These are phyloP conservation scores for Tylopilus sp. DNA, from an alignment of 768 basidiomycete species.

Conservation along the genomic window DNA sequence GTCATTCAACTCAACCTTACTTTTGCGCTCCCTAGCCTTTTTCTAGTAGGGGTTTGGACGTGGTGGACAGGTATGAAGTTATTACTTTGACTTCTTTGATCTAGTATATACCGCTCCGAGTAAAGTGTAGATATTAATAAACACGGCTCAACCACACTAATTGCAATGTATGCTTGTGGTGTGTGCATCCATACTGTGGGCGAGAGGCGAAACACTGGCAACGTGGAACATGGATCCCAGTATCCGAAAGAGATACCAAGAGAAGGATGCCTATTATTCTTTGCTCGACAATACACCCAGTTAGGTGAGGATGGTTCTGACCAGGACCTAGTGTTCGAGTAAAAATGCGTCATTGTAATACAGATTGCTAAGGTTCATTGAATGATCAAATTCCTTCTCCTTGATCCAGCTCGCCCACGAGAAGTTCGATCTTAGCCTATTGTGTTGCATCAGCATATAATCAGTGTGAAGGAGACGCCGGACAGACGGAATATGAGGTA, in stretches of 20 bases:
- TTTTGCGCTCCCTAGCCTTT: conserved; percentile 56
- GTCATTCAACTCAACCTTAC: conserved; percentile 67
- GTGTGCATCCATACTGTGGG: not conserved
- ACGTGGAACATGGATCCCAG: not conserved
- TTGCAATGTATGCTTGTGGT: conserved; percentile 13
- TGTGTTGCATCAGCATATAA: conserved; percentile 5
- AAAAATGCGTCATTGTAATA: conserved; percentile 1
- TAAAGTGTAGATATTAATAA: not conserved
- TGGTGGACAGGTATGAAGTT: conserved; percentile 63
- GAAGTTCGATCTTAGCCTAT: conserved; percentile 61
- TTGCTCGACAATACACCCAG: conserved; percentile 78
- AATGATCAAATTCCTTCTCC: conserved; percentile 46
- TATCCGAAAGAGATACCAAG: not conserved
- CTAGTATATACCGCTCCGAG: not conserved
- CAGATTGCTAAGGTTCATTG: not conserved
- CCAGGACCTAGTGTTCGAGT: not conserved
- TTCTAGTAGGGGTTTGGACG: conserved; percentile 50
- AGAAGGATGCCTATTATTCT: conserved; percentile 39
- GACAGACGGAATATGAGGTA: conserved; percentile 61
- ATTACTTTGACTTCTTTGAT: conserved; percentile 20
- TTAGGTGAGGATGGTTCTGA: conserved; percentile 48
- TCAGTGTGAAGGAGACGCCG: not conserved
- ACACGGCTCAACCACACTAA: not conserved
- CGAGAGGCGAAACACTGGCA: not conserved
- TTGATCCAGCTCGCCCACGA: conserved; percentile 63